Percentiles rank a stretch among this genome's conserved stretches.
These are phyloP conservation scores for Emiliania huxleyi DNA, from an alignment of 78 protist genomes.

Conservation along the genomic window DNA sequence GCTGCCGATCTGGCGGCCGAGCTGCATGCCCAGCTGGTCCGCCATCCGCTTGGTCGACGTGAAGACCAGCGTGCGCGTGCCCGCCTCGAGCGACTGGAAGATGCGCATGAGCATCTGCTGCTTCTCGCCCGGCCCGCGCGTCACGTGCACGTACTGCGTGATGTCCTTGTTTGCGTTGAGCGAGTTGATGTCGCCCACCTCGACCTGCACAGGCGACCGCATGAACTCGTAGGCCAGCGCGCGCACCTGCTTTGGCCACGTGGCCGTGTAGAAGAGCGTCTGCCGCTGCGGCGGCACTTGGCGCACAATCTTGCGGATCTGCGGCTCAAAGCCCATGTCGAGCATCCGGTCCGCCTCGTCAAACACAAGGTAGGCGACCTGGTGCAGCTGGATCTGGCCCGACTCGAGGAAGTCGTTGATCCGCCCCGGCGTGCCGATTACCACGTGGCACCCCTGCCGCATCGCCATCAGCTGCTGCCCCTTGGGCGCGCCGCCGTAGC, in stretches of 20 bases:
- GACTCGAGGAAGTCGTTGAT: conserved; percentile 86
- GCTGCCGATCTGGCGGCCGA: not conserved
- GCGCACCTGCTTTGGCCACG: conserved; percentile 92
- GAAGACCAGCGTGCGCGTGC: conserved; percentile 41
- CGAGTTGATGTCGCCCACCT: conserved; percentile 35
- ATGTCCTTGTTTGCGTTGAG: conserved; percentile 82
- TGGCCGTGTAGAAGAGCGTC: conserved; percentile 96
- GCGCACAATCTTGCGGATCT: conserved; percentile 60
- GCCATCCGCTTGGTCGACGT: conserved; percentile 44
- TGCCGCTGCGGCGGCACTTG: conserved; percentile 71
- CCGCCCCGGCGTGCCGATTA: conserved; percentile 99
- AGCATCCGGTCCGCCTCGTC: conserved; percentile 97
- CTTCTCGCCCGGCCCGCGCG: conserved; percentile 26
- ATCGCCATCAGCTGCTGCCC: conserved; percentile 68
- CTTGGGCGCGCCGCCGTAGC: conserved; percentile 95
- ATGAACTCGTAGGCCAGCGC: conserved; percentile 44
- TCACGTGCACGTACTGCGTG: conserved; percentile 70
- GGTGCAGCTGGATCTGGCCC: conserved; percentile 69
- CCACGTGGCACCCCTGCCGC: conserved; percentile 71
- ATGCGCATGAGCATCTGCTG: not conserved
- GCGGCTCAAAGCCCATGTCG: conserved; percentile 96
- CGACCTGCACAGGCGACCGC: conserved; percentile 31
- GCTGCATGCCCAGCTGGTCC: conserved; percentile 43
- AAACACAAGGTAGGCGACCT: conserved; percentile 84
- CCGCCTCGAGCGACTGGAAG: not conserved